phyloP scores from a whole-genome alignment of 1,284 basidiomycete genomes.

The Ganoderma sinense region DNA sequence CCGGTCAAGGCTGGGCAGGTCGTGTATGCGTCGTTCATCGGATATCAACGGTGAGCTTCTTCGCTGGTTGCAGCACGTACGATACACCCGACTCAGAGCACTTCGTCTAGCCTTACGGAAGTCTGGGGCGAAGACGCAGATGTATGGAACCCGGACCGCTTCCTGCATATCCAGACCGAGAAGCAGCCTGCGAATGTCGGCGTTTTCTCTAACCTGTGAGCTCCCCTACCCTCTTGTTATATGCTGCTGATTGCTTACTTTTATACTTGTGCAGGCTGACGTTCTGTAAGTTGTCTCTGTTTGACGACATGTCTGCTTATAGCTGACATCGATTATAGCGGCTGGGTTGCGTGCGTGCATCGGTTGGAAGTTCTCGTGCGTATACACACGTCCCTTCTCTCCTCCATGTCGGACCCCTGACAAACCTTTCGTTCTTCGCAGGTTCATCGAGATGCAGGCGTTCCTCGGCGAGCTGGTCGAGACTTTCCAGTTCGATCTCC shows the following conservation, averaged over 20 bases:
- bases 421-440: slow-evolving; percentile 7
- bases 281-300: slow-evolving; percentile 20
- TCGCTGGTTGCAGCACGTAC: background rate
- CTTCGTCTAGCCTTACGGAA: slow-evolving; percentile 33
- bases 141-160: slow-evolving; percentile 61
- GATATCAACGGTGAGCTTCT: slow-evolving; percentile 42
- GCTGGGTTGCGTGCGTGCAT: slow-evolving; percentile 42
- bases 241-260: background rate
- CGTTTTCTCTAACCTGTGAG: slow-evolving; percentile 60
- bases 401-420: background rate
- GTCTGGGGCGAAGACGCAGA: slow-evolving; percentile 61
- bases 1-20: slow-evolving; percentile 46
- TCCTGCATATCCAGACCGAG: slow-evolving; percentile 40
- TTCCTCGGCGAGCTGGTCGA: slow-evolving; percentile 34
- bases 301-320: background rate
- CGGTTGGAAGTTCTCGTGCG: slow-evolving; percentile 46
- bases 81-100: no score
- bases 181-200: slow-evolving; percentile 50
- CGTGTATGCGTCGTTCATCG: slow-evolving; percentile 40
- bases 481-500: slow-evolving; percentile 37
- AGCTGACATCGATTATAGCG: slow-evolving; percentile 12
- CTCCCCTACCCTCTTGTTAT: background rate
- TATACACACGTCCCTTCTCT: slow-evolving; percentile 5
- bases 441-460: slow-evolving; percentile 39
- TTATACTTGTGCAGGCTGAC: slow-evolving; percentile 10